Percentiles rank a stretch among this genome's conserved stretches.
Evolutionary conservation across 225 moss, liverwort and hornwort species (phyloP).

Genomic region (Physcomitrellopsis africana): DNA sequence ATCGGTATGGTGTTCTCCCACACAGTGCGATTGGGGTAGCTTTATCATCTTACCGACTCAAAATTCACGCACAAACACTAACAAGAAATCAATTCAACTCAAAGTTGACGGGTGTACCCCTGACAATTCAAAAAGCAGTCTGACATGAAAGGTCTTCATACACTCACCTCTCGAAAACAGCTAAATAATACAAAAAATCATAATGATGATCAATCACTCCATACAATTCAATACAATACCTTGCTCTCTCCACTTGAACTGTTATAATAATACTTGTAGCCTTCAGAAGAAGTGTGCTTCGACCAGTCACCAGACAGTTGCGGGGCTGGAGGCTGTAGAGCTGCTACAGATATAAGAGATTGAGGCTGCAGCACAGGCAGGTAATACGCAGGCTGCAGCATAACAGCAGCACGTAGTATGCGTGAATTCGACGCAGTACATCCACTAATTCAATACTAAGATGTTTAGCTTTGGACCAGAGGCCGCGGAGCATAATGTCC

Average conservation of each 20-base stretch:
- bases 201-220: conserved; percentile 1
- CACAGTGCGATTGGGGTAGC: too few relatives aligned
- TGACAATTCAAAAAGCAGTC: background rate
- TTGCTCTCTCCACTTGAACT: conserved; percentile 87
- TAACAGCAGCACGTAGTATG: conserved; percentile 33
- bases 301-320: conserved; percentile 87
- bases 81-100: conserved; percentile 9
- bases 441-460: conserved; percentile 17
- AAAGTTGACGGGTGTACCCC: background rate
- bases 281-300: conserved; percentile 96
- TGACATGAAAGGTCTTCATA: background rate
- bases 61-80: too few relatives aligned
- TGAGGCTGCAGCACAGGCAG: conserved; percentile 74
- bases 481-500: background rate
- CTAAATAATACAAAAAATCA: too few relatives aligned
- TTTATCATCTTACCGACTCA: too few relatives aligned
- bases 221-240: conserved; percentile 40
- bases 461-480: too few relatives aligned
- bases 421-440: background rate
- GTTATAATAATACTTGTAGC: conserved; percentile 96
- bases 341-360: conserved; percentile 54
- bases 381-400: conserved; percentile 73
- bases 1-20: too few relatives aligned
- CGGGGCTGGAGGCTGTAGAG: conserved; percentile 63
- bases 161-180: background rate